phyloP scores from a whole-genome alignment of 805 yeast genomes.

The Schwanniomyces vanrijiae region DNA sequence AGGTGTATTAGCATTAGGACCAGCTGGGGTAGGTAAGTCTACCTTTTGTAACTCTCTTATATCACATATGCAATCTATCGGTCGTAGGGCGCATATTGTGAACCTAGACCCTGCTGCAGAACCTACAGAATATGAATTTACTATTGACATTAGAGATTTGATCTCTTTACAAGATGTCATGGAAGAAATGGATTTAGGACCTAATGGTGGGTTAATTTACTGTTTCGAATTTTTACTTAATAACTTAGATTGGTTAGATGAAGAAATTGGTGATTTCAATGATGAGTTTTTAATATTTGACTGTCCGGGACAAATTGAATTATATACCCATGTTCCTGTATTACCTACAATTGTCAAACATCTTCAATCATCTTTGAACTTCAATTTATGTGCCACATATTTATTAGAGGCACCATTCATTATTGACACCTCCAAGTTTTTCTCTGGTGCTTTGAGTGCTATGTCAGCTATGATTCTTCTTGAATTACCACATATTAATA shows the following conservation, averaged over 20 bases:
- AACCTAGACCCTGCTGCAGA: conserved; percentile 98
- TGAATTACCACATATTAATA: conserved; percentile 92
- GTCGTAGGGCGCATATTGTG: conserved; percentile 91
- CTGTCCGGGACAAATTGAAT: conserved; percentile 96
- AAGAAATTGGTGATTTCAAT: conserved; percentile 92
- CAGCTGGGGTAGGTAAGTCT: conserved; percentile 96
- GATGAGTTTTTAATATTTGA: conserved; percentile 94
- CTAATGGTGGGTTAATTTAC: conserved; percentile 87
- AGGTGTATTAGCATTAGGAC: conserved; percentile 91
- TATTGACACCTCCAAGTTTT: conserved; percentile 85
- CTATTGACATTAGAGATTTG: conserved; percentile 88
- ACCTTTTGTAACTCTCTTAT: conserved; percentile 90
- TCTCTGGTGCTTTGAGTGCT: conserved; percentile 93
- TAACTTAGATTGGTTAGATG: conserved; percentile 96
- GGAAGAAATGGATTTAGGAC: conserved; percentile 79
- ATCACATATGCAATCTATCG: conserved; percentile 83
- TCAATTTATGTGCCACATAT: conserved; percentile 90
- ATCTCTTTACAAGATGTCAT: conserved; percentile 90
- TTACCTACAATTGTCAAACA: conserved; percentile 88
- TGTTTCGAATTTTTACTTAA: conserved; percentile 82
- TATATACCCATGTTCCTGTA: conserved; percentile 92
- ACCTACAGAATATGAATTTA: conserved; percentile 85
- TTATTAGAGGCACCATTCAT: conserved; percentile 92
- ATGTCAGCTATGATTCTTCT: conserved; percentile 97
- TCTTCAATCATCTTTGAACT: conserved; percentile 73